Base-by-base conservation (phyloP, 768 basidiomycete species). In the Podaxis sp. region DNA sequence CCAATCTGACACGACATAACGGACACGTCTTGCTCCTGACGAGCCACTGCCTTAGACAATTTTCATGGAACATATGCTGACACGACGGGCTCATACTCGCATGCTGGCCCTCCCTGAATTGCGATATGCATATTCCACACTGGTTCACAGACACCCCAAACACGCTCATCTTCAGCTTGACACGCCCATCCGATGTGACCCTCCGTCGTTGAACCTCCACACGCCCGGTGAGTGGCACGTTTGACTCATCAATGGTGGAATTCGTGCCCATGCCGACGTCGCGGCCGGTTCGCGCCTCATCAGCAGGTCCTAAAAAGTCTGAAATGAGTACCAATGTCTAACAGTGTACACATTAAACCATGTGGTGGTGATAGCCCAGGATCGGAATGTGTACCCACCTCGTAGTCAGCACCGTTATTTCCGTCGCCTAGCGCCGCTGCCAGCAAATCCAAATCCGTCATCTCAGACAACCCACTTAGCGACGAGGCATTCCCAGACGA, bases 81-180 rank as follows among this genome's bases (percentile, higher is more conserved):
- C 90, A 93, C 19, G 69, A 74, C 13, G 82, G 81, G 3, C 83
- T 81, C 72, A 89, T 68, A 37, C 81, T 81, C 13, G 82, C 88
- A 60, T 68, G 66, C 62, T 92, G 87, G 17, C 74, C 82, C 7
- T 75, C 78, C 73, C 77, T 85, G 75, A 90, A 93, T 73, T 87
- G 87, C 52, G 79, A 81, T 70, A 91, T 74, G 70, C 91, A 93
- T 55, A 91, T 86, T 43, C 86, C 82, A 72, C 91, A 93, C 68
- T 84, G 84, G 65, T 88, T 84, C 37, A 93, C 89, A 1, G 77
- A 68, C 13, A 81, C 76, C 41, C 87, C 91, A 19, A 90, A 74
- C 55, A 92, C 70, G 7, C 79, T 77, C 54, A 91, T 72, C 75
- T 91, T 93, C 50, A 90, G 67, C 76, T 91, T 92, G 58, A 86